These are phyloP conservation scores for Platanthera guangdongensis DNA, from an alignment of 106 monocot species.

Conservation along the genomic window DNA sequence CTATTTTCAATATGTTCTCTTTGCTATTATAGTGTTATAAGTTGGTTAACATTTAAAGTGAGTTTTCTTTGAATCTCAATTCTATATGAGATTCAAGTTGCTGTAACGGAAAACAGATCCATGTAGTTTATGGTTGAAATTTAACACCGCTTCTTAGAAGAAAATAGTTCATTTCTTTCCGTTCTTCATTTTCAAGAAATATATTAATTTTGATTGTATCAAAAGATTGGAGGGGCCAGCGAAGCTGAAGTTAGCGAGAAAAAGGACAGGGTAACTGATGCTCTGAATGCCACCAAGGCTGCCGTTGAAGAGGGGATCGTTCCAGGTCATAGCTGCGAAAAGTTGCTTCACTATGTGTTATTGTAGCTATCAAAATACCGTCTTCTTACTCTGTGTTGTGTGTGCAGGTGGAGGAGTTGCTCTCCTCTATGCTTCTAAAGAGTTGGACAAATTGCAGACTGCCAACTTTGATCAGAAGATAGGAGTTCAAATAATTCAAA, in stretches of 20 bases:
- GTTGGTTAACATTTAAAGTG: background rate
- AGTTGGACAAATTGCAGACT: constrained; percentile 50
- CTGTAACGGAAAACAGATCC: too few relatives aligned
- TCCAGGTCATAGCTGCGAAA: constrained; percentile 29
- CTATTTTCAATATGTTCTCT: background rate
- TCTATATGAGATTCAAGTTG: background rate
- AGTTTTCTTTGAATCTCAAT: background rate
- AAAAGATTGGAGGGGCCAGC: constrained; percentile 66
- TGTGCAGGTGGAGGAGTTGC: constrained; percentile 60
- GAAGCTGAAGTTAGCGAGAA: constrained; percentile 76
- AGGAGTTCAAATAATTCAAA: constrained; percentile 70
- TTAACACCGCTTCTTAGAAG: too few relatives aligned
- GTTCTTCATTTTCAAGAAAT: background rate
- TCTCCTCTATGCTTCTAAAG: constrained; percentile 59
- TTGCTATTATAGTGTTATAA: background rate
- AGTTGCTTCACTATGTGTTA: background rate
- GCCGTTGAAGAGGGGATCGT: constrained; percentile 79
- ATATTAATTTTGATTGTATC: background rate
- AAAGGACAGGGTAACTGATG: constrained; percentile 69
- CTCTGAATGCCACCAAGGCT: constrained; percentile 72
- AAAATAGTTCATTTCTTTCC: background rate
- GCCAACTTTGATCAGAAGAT: constrained; percentile 80
- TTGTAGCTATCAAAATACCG: background rate
- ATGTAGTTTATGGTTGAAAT: too few relatives aligned
- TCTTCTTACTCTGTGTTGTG: background rate